Percentiles rank a stretch among this genome's conserved stretches.
phyloP scores from a whole-genome alignment of 2,329 filamentous ascomycete species.

The Septoria linicola region DNA sequence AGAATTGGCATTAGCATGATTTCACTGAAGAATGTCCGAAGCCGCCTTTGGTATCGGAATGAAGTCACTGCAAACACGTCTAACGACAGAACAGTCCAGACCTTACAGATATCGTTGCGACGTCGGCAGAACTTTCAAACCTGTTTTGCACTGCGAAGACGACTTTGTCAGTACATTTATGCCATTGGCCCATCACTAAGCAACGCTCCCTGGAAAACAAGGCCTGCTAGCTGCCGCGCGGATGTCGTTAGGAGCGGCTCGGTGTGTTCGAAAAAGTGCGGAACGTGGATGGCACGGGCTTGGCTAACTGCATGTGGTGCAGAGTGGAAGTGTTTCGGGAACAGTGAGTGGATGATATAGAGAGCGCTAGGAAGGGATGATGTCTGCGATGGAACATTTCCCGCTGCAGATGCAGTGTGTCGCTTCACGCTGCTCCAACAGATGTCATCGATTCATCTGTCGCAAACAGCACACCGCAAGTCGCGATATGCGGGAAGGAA shows the following conservation, averaged over 20 bases:
- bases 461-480: too few species aligned
- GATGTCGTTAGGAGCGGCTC: not conserved
- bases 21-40: not conserved
- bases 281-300: slow-evolving; percentile 6
- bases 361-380: slow-evolving; percentile 11
- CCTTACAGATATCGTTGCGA: slow-evolving; percentile 2
- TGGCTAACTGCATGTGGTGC: slow-evolving; percentile 2
- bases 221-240: slow-evolving; percentile 4
- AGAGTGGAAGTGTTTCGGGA: slow-evolving; percentile 5
- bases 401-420: slow-evolving; percentile 1
- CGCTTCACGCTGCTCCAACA: not conserved
- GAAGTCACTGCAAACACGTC: not conserved
- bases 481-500: not conserved
- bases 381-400: slow-evolving; percentile 1
- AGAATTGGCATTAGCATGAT: not conserved
- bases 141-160: not conserved
- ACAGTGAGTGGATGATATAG: slow-evolving; percentile 4
- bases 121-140: slow-evolving; percentile 6
- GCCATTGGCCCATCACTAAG: not conserved
- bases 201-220: not conserved
- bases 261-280: not conserved
- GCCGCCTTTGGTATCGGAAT: not conserved
- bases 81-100: not conserved
- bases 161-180: too few species aligned
- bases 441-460: not conserved